Evolutionary conservation across 345 rosid species (phyloP).

Genomic region (Pugionium cornutum): DNA sequence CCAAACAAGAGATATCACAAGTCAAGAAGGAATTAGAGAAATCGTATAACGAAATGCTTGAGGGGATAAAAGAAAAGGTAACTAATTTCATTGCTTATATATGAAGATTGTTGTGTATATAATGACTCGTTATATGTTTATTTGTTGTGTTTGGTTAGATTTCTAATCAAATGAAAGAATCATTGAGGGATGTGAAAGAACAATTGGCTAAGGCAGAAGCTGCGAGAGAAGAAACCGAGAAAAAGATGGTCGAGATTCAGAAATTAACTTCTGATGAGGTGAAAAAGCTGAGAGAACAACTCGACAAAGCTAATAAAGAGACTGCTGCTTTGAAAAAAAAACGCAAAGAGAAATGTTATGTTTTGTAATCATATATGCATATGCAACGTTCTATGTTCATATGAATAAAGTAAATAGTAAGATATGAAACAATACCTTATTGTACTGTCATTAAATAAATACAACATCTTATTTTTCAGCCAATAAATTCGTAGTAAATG

Average conservation of each 20-base stretch:
- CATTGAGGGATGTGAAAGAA: slow-evolving; percentile 28
- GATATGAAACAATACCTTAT: too few relatives aligned
- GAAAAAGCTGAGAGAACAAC: slow-evolving; percentile 39
- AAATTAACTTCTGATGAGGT: slow-evolving; percentile 38
- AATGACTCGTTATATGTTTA: not conserved
- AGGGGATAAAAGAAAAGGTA: slow-evolving; percentile 31
- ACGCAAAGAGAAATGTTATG: slow-evolving; percentile 20
- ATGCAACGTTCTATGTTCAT: not conserved
- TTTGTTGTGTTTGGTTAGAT: slow-evolving; percentile 27
- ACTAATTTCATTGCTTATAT: too few relatives aligned
- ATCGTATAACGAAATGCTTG: slow-evolving; percentile 16
- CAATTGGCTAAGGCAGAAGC: slow-evolving; percentile 26
- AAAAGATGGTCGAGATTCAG: slow-evolving; percentile 25
- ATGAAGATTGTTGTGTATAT: not conserved
- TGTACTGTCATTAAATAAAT: too few relatives aligned
- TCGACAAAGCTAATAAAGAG: slow-evolving; percentile 35
- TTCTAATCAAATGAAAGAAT: slow-evolving; percentile 28
- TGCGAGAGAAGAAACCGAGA: slow-evolving; percentile 25
- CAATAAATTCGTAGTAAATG: too few relatives aligned
- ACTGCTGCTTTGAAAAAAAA: slow-evolving; percentile 18
- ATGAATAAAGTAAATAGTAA: not conserved
- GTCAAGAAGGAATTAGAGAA: slow-evolving; percentile 27
- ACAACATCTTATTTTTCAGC: too few relatives aligned
- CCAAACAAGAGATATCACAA: slow-evolving; percentile 16
- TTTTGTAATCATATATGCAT: slow-evolving; percentile 1